Percentiles rank a stretch among this genome's conserved stretches.
These are phyloP conservation scores for Xylaria curta DNA, from an alignment of 495 filamentous ascomycete genomes.

Conservation along the genomic window DNA sequence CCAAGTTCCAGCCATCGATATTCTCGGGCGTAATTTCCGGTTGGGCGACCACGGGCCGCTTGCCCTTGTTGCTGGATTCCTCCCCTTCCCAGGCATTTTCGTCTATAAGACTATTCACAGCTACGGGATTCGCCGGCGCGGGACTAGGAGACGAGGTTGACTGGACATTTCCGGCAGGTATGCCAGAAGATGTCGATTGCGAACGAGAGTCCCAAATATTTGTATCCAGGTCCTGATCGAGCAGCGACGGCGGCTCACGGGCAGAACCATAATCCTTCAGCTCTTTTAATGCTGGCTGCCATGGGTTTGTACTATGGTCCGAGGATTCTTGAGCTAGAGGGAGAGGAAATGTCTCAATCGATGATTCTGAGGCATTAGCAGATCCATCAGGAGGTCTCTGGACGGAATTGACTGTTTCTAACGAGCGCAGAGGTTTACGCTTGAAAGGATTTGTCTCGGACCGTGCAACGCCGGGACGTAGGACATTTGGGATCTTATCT, in stretches of 20 bases:
- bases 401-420: background rate
- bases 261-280: constrained; percentile 13
- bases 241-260: constrained; percentile 30
- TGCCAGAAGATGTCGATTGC: constrained; percentile 39
- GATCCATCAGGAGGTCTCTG: constrained; percentile 26
- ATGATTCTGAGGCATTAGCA: constrained; percentile 24
- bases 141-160: background rate
- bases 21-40: constrained; percentile 36
- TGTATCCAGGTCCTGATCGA: constrained; percentile 40
- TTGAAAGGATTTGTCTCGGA: constrained; percentile 62
- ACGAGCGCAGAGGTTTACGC: constrained; percentile 43
- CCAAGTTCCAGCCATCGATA: constrained; percentile 56
- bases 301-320: constrained; percentile 54
- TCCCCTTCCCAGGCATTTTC: constrained; percentile 54
- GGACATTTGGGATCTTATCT: constrained; percentile 39
- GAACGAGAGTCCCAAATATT: constrained; percentile 48
- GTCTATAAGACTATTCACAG: constrained; percentile 39
- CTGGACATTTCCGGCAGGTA: constrained; percentile 7
- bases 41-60: constrained; percentile 35
- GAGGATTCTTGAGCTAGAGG: constrained; percentile 46
- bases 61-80: constrained; percentile 41
- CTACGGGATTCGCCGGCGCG: background rate
- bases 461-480: constrained; percentile 43
- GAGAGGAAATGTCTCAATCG: constrained; percentile 43
- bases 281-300: constrained; percentile 52